These are phyloP conservation scores for Takashimella koratensis DNA, from an alignment of 1,284 basidiomycete genomes.

Conservation along the genomic window DNA sequence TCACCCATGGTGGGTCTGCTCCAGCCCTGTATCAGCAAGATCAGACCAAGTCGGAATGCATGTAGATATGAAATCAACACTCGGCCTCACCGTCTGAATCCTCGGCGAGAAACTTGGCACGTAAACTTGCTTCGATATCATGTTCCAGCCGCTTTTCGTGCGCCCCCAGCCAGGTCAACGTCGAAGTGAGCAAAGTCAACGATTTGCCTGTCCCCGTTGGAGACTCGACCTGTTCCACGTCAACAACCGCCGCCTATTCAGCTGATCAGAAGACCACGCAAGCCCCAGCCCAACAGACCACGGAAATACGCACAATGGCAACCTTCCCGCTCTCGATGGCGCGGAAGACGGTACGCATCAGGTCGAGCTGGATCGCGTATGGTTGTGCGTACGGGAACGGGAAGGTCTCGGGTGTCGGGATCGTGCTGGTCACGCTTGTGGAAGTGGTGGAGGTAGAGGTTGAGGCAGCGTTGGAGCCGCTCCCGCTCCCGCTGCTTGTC, in stretches of 20 bases:
- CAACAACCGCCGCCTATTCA: too few species aligned
- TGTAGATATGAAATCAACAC: too few species aligned
- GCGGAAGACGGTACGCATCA: constrained; percentile 83
- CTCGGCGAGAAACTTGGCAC: constrained; percentile 29
- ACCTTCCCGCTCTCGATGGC: constrained; percentile 71
- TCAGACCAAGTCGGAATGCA: too few species aligned
- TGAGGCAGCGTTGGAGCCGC: not conserved
- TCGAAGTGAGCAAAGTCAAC: constrained; percentile 72
- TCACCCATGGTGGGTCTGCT: constrained; percentile 75
- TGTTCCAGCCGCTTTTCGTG: constrained; percentile 31
- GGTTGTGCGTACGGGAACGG: constrained; percentile 77
- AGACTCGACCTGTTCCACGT: constrained; percentile 59
- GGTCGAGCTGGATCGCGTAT: constrained; percentile 79
- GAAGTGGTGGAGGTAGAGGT: constrained; percentile 2
- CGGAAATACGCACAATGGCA: constrained; percentile 56
- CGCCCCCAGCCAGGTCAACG: constrained; percentile 70
- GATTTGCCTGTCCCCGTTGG: constrained; percentile 90
- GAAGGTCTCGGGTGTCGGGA: constrained; percentile 62
- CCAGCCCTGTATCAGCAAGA: too few species aligned
- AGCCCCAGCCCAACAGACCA: too few species aligned
- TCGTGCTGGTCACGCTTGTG: not conserved
- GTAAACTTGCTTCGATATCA: constrained; percentile 25
- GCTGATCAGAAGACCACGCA: too few species aligned
- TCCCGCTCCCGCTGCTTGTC: too few species aligned
- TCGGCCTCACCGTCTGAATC: constrained; percentile 41